These are phyloP conservation scores for Amphichorda felina DNA, from an alignment of 2,329 filamentous ascomycete genomes.

Conservation along the genomic window DNA sequence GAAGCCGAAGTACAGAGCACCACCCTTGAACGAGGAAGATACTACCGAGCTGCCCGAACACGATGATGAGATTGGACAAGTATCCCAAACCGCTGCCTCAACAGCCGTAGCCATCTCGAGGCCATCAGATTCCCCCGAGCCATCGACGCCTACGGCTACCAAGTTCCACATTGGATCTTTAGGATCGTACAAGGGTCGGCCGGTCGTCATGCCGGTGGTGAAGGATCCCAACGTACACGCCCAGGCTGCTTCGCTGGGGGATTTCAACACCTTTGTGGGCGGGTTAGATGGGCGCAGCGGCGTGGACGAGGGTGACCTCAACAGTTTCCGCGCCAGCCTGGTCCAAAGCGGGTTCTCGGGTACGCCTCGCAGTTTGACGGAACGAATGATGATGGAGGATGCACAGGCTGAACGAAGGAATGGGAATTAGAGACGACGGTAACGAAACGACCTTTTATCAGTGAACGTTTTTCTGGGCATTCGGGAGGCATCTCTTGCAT, in stretches of 20 bases:
- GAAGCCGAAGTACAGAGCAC: slow-evolving; percentile 11
- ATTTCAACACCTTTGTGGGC: slow-evolving; percentile 38
- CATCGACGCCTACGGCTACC: slow-evolving; percentile 17
- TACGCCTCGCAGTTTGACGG: slow-evolving; percentile 33
- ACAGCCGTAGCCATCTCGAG: slow-evolving; percentile 28
- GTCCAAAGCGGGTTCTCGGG: slow-evolving; percentile 26
- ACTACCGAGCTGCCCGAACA: slow-evolving; percentile 4
- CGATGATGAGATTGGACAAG: too few species aligned
- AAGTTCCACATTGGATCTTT: slow-evolving; percentile 27
- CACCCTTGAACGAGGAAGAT: slow-evolving; percentile 17
- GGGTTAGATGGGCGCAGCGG: slow-evolving; percentile 38
- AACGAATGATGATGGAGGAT: slow-evolving; percentile 37
- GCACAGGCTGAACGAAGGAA: slow-evolving; percentile 17
- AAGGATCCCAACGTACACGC: slow-evolving; percentile 35
- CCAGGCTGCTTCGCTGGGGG: slow-evolving; percentile 33
- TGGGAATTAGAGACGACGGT: neutral
- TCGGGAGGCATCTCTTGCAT: too few species aligned
- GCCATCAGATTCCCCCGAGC: slow-evolving; percentile 10
- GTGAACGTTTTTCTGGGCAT: neutral
- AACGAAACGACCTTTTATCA: neutral
- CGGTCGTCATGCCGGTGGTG: slow-evolving; percentile 40
- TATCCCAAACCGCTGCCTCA: too few species aligned
- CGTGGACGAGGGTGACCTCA: slow-evolving; percentile 31
- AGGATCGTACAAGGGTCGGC: slow-evolving; percentile 42
- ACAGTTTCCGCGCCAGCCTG: slow-evolving; percentile 28